Base-by-base conservation (phyloP, 176 grass and related monocot species). In the Hordeum marinum region DNA sequence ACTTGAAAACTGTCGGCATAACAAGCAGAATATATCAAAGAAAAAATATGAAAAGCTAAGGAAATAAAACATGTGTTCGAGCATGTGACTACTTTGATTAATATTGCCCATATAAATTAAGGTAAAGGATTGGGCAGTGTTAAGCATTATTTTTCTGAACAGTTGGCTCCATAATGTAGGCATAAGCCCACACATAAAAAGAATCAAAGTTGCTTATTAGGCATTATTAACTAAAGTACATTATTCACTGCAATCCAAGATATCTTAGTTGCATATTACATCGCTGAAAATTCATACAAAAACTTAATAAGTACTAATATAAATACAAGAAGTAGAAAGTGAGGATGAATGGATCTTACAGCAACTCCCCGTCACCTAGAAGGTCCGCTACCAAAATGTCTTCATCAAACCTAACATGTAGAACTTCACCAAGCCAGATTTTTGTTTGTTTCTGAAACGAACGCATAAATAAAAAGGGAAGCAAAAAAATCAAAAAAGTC, bases 341-440 rank as follows among this genome's bases (percentile, higher is more conserved):
- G 34, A 29, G 3, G 50, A 80, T 29, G 24, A 72, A 72, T 29
- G 24, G 54, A 72, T 84, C 94, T 87, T 97, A 97, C 95, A 97
- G 81, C 43, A 97, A 82, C 55, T 97, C 95, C 55, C 95, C 95
- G 48, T 97, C 92, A 68, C 92, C 78, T 72, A 97, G 92, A 68
- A 97, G 92, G 39, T 97, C 92, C 9, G 89, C 86, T 87, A 90
- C 86, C 73, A 89, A 87, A 73, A 73, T 77, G 5, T 84, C 89
- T 85, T 94, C 92, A 86, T 91, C 82, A 72, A 97, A 93, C 80
- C 86, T 89, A 65, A 93, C 74, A 82, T 93, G 90, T 4, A 97
- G 92, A 82, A 97, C 86, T 84, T 97, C 95, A 14, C 92, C 95
- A 55, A 94, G 95, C 95, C 95, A 97, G 68, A 97, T 93, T 80